Conservation (phyloP, 2,329 filamentous ascomycete genomes). For the Tolypocladium pustulatum region DNA sequence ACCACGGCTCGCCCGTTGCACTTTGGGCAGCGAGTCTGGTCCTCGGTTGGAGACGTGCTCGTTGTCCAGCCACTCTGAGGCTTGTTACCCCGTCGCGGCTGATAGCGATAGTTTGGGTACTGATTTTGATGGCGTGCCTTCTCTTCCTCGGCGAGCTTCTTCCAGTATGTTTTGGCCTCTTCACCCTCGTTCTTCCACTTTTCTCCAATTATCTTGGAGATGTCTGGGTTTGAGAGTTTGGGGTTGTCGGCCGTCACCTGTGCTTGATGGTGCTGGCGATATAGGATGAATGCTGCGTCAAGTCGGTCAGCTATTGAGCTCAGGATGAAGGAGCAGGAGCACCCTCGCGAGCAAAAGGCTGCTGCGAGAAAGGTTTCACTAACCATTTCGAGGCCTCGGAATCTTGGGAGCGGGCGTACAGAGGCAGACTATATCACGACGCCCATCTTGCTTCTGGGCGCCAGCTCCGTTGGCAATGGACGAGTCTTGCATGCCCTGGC, state of each 20-base stretch:
- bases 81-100: slow-evolving; percentile 57
- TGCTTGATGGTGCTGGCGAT: slow-evolving; percentile 85
- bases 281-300: slow-evolving; percentile 81
- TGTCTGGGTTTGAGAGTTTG: slow-evolving; percentile 87
- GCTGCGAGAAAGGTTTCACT: slow-evolving; percentile 15
- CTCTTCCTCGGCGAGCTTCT: slow-evolving; percentile 81
- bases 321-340: not conserved
- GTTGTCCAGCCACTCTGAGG: slow-evolving; percentile 18
- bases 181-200: slow-evolving; percentile 75
- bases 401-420: slow-evolving; percentile 47
- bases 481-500: slow-evolving; percentile 20
- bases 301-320: slow-evolving; percentile 12
- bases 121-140: slow-evolving; percentile 80
- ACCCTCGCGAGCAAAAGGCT: not conserved
- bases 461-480: slow-evolving; percentile 16
- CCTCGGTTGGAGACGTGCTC: slow-evolving; percentile 28
- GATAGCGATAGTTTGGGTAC: slow-evolving; percentile 91
- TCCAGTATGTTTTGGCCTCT: slow-evolving; percentile 76
- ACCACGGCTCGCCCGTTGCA: slow-evolving; percentile 60
- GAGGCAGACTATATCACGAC: slow-evolving; percentile 40
- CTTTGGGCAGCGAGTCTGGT: slow-evolving; percentile 53
- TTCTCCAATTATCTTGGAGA: slow-evolving; percentile 92
- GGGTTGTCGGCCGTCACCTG: slow-evolving; percentile 72
- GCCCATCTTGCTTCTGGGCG: slow-evolving; percentile 17
- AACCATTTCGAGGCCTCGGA: slow-evolving; percentile 49